Evolutionary conservation across 495 filamentous ascomycete genomes (phyloP), one percentile per base, ranked within the genome.

Genomic region (Amniculicola lignicola): DNA sequence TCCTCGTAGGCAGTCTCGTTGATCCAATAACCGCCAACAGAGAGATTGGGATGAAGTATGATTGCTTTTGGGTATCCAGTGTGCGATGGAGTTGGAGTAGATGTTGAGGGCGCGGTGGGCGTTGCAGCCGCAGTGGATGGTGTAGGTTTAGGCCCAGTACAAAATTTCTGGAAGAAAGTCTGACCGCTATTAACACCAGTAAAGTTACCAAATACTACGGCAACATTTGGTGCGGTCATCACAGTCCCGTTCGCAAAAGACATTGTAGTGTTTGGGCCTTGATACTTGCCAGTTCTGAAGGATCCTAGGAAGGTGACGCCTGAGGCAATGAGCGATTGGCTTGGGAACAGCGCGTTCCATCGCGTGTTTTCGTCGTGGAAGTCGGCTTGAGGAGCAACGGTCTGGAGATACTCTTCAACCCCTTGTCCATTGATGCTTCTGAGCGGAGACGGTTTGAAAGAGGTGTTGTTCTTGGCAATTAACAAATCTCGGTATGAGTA

Each of bases 261-360:
- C 35, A 57, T 42, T 1, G 54, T 57, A 2, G 54, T 57, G 16
- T 57, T 51, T 2, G 54, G 24, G 2, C 54, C 54, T 35, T 37
- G 35, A 33, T 51, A 57, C 25, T 33, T 42, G 16, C 54, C 54
- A 7, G 54, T 51, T 38, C 54, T 41, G 28, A 57, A 57, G 18
- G 54, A 57, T 2, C 54, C 54, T 11, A 57, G 29, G 27, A 51
- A 57, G 9, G 45, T 51, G 12, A 35, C 18, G 12, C 54, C 54
- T 19, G 37, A 35, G 5, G 54, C 54, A 21, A 57, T 50, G 4
- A 57, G 43, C n/a, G 54, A 22, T 29, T 57, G 54, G 29, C 62
- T 54, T 64, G 66, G 45, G 57, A 78, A 78, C 62, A 76, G 67
- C 3, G 72, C 68, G 50, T 78, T 78, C 52, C 74, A 78, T 2